phyloP scores from a whole-genome alignment of 139 green algal species.

The Zygnema cylindricum region DNA sequence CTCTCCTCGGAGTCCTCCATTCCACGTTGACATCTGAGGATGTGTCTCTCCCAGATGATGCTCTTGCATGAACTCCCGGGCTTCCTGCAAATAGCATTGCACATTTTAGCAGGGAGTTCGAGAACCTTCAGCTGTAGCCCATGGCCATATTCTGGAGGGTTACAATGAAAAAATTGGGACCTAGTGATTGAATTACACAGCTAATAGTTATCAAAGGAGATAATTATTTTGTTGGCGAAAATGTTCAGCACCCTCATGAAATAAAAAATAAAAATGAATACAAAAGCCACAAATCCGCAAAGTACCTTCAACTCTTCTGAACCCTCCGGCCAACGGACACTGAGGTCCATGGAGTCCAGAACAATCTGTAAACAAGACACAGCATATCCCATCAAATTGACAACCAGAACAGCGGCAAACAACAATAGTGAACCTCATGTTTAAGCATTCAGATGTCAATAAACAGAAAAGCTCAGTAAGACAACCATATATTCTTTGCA shows the following conservation, averaged over 20 bases:
- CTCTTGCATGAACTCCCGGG: constrained; percentile 60
- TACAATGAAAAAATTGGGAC: too few relatives aligned
- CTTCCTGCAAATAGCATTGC: constrained; percentile 62
- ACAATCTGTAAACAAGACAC: constrained; percentile 18
- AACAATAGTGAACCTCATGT: too few relatives aligned
- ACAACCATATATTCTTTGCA: too few relatives aligned
- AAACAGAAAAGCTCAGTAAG: too few relatives aligned
- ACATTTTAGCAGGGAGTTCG: too few relatives aligned
- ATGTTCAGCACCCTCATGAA: not conserved
- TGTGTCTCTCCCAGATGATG: constrained; percentile 65
- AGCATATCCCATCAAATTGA: too few relatives aligned
- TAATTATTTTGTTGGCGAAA: not conserved
- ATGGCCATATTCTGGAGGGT: too few relatives aligned
- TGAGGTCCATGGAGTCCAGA: constrained; percentile 82
- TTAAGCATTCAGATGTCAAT: too few relatives aligned
- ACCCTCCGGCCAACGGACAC: constrained; percentile 60
- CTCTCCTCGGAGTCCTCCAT: constrained; percentile 67
- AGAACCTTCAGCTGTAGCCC: too few relatives aligned
- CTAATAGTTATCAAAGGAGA: not conserved
- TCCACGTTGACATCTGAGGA: constrained; percentile 72
- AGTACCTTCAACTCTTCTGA: constrained; percentile 57
- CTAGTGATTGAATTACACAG: too few relatives aligned
- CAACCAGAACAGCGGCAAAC: not conserved
- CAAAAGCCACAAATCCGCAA: not conserved
- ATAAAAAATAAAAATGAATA: not conserved